A percentile compares a stretch with the other conserved stretches of the same genome.
Conservation (phyloP, 2,329 filamentous ascomycete species). For the Scopulariopsis brevicaulis region DNA sequence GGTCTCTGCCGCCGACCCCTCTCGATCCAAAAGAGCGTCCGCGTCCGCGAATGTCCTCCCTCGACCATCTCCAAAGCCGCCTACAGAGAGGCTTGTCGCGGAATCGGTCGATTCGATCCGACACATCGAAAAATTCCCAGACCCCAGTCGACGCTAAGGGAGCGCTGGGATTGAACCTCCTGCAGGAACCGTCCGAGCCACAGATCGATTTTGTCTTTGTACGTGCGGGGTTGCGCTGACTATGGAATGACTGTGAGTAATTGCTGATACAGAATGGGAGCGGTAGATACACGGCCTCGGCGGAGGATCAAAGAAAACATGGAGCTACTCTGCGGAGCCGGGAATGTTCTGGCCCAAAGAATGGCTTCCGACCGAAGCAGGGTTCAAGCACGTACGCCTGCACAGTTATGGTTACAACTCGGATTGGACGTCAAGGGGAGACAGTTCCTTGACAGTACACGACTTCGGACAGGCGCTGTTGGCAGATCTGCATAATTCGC, state of each 20-base stretch:
- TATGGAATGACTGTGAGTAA: too few species aligned
- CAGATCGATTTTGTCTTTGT: conserved; percentile 1
- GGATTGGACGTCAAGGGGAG: conserved; percentile 6
- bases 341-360: conserved; percentile 8
- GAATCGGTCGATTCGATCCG: too few species aligned
- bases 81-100: too few species aligned
- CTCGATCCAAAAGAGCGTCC: too few species aligned
- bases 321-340: conserved; percentile 5
- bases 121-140: too few species aligned
- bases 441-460: conserved; percentile 3
- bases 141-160: too few species aligned
- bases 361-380: conserved; percentile 9
- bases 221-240: too few species aligned
- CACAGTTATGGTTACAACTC: conserved; percentile 10
- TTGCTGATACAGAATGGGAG: too few species aligned
- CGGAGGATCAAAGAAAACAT: conserved; percentile 10
- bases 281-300: conserved; percentile 8
- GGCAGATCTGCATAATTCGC: not conserved
- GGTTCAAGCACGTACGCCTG: conserved; percentile 8
- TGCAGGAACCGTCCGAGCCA: not conserved
- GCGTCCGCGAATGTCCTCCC: too few species aligned
- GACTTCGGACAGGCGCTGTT: conserved; percentile 1
- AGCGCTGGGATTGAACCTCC: not conserved
- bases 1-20: too few species aligned
- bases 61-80: too few species aligned